These are phyloP conservation scores for Erysimum cheiri DNA, from an alignment of 441 rosid genomes.

Conservation along the genomic window DNA sequence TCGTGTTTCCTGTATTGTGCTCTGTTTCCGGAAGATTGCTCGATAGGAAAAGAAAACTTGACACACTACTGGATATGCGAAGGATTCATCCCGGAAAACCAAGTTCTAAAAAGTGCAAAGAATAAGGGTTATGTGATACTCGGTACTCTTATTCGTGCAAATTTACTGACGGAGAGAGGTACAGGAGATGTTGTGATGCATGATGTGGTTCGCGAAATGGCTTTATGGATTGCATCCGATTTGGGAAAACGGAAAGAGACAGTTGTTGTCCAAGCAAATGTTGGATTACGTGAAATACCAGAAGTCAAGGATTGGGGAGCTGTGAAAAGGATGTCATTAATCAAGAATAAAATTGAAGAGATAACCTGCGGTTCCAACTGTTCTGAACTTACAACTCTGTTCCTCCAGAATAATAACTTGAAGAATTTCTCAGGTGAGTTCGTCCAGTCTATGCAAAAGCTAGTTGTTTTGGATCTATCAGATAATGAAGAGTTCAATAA, in stretches of 20 bases:
- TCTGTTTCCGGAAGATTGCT: background rate
- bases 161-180: conserved; percentile 32
- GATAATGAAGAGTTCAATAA: background rate
- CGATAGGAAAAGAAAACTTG: background rate
- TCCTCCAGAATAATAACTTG: conserved; percentile 25
- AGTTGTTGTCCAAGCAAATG: conserved; percentile 35
- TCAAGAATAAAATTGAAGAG: conserved; percentile 34
- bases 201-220: conserved; percentile 51
- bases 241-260: conserved; percentile 20
- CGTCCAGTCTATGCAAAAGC: conserved; percentile 39
- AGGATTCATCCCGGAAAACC: conserved; percentile 3
- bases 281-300: conserved; percentile 30
- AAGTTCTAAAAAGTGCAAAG: background rate
- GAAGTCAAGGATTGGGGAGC: conserved; percentile 28
- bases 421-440: conserved; percentile 13
- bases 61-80: conserved; percentile 12
- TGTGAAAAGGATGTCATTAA: conserved; percentile 42
- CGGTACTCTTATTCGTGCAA: conserved; percentile 33
- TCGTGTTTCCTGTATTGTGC: conserved; percentile 43
- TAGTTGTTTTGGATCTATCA: conserved; percentile 46
- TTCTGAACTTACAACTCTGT: conserved; percentile 40
- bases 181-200: background rate
- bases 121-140: conserved; percentile 38
- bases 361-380: background rate
- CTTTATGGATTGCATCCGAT: conserved; percentile 48